phyloP scores from a whole-genome alignment of 768 basidiomycete species.

The Cyclocybe cylindracea region DNA sequence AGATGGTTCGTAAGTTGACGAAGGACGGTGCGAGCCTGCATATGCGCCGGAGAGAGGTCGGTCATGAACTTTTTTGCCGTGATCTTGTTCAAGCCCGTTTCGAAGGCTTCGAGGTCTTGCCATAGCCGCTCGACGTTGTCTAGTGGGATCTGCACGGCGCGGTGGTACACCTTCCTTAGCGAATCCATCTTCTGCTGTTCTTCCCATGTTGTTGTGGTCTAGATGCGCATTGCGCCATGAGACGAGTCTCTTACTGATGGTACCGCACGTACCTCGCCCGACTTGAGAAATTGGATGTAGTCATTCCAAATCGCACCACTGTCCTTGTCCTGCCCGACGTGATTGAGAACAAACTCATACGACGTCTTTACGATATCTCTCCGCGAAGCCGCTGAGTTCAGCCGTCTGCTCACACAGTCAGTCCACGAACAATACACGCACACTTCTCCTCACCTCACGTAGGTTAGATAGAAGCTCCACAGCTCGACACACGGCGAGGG shows the following conservation, averaged over 20 bases:
- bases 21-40: conserved; percentile 91
- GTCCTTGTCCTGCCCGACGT: conserved; percentile 91
- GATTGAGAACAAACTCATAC: conserved; percentile 89
- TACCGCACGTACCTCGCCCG: conserved; percentile 61
- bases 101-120: conserved; percentile 93
- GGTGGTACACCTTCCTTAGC: conserved; percentile 88
- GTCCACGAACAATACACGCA: conserved; percentile 10
- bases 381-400: conserved; percentile 64
- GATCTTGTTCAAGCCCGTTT: conserved; percentile 84
- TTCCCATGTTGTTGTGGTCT: conserved; percentile 88
- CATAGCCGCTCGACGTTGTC: conserved; percentile 92
- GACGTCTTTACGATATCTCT: conserved; percentile 83
- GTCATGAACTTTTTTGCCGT: conserved; percentile 96
- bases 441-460: conserved; percentile 70
- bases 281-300: conserved; percentile 86
- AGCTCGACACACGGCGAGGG: conserved; percentile 87
- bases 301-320: conserved; percentile 93
- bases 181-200: conserved; percentile 94
- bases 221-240: conserved; percentile 8
- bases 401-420: conserved; percentile 45
- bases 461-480: conserved; percentile 92
- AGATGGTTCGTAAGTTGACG: conserved; percentile 78
- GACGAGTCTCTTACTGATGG: background rate
- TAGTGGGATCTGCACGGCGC: conserved; percentile 92
- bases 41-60: conserved; percentile 90